Evolutionary conservation across 2,329 filamentous ascomycete genomes (phyloP).

Genomic region (Samsoniella hepiali): DNA sequence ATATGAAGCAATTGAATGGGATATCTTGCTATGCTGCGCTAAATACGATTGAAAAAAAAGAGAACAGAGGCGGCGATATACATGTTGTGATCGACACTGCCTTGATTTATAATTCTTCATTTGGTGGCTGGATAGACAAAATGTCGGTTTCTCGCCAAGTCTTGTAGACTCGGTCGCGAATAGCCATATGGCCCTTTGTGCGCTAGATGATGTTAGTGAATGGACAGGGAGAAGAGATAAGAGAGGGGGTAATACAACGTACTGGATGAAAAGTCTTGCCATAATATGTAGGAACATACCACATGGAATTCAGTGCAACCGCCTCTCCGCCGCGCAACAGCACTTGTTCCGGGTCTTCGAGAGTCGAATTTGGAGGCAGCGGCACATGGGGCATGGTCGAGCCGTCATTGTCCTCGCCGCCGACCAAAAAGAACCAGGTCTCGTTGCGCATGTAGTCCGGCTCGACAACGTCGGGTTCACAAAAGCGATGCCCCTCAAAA

Average conservation of each 20-base stretch:
- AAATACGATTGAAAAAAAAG: not conserved
- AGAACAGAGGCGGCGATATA: not conserved
- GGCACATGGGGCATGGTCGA: slow-evolving; percentile 19
- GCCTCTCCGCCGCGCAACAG: slow-evolving; percentile 33
- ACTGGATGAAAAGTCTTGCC: slow-evolving; percentile 46
- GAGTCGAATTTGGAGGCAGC: slow-evolving; percentile 30
- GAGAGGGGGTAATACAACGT: slow-evolving; percentile 17
- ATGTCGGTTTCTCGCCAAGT: slow-evolving; percentile 23
- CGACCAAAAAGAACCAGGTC: slow-evolving; percentile 49
- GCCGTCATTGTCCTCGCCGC: slow-evolving; percentile 39
- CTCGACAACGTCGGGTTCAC: slow-evolving; percentile 38
- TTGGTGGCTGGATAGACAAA: not conserved
- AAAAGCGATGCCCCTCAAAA: slow-evolving; percentile 47
- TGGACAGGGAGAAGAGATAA: not conserved
- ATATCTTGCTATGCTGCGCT: slow-evolving; percentile 1
- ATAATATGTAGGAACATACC: slow-evolving; percentile 46
- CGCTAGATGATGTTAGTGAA: slow-evolving; percentile 26
- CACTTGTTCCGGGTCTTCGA: slow-evolving; percentile 34
- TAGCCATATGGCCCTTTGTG: slow-evolving; percentile 37
- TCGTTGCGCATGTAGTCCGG: slow-evolving; percentile 42
- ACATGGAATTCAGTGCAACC: slow-evolving; percentile 36
- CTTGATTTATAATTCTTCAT: slow-evolving; percentile 7
- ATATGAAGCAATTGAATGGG: not conserved
- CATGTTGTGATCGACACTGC: not conserved
- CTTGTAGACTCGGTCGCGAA: slow-evolving; percentile 29